Evolutionary conservation across 2,329 filamentous ascomycete genomes (phyloP).

Genomic region (Trichoderma koningiopsis): DNA sequence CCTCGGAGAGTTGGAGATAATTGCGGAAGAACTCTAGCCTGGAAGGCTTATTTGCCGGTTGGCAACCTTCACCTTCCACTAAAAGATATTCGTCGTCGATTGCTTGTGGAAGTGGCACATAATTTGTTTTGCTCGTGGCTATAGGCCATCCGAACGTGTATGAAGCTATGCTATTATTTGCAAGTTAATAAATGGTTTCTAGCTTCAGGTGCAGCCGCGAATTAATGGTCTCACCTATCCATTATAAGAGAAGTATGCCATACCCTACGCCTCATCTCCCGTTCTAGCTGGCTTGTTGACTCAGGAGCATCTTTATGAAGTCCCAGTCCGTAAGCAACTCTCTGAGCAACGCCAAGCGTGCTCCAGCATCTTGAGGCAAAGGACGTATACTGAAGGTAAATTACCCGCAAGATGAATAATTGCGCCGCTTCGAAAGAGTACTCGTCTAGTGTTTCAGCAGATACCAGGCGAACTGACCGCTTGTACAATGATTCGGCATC

Average conservation of each 20-base stretch:
- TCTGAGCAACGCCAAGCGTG: constrained; percentile 14
- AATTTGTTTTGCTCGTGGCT: neutral
- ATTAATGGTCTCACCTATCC: neutral
- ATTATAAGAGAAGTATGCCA: constrained; percentile 5
- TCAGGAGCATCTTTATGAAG: constrained; percentile 3
- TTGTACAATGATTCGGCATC: constrained; percentile 17
- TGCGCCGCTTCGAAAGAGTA: constrained; percentile 6
- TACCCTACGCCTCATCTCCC: constrained; percentile 19
- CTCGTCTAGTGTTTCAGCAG: constrained; percentile 11
- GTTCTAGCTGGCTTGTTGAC: constrained; percentile 5
- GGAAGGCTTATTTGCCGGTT: neutral
- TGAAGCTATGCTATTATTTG: constrained; percentile 1
- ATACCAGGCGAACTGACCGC: constrained; percentile 13
- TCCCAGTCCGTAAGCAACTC: constrained; percentile 12
- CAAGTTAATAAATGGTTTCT: neutral
- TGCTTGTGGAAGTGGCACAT: neutral
- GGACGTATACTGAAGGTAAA: constrained; percentile 14
- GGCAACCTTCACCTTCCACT: neutral
- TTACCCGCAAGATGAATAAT: neutral
- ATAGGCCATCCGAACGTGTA: constrained; percentile 16
- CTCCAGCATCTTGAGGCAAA: constrained; percentile 23
- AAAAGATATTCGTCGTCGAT: constrained; percentile 10
- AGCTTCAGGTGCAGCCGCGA: neutral
- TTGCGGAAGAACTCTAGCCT: constrained; percentile 1
- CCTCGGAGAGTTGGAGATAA: constrained; percentile 1